phyloP scores from a whole-genome alignment of 1,284 basidiomycete genomes.

The Apiotrichum veenhuisii region DNA sequence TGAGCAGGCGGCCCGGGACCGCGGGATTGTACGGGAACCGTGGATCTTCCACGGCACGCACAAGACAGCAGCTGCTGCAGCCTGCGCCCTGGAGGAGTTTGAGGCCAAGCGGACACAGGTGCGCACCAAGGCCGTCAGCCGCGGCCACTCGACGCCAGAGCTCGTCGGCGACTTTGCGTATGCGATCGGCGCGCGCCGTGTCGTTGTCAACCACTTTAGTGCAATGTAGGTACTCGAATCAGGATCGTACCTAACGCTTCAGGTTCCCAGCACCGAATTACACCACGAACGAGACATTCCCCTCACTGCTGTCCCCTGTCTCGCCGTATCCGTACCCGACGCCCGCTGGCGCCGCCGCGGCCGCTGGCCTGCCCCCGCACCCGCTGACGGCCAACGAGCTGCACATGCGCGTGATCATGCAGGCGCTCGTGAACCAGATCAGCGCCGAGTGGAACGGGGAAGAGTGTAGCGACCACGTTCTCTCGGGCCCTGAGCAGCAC shows the following conservation, averaged over 20 bases:
- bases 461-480: constrained; percentile 1
- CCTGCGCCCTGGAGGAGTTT: constrained; percentile 52
- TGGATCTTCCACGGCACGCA: constrained; percentile 17
- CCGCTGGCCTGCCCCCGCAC: constrained; percentile 14
- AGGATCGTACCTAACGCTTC: constrained; percentile 2
- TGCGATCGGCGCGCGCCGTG: constrained; percentile 59
- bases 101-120: constrained; percentile 53
- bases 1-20: constrained; percentile 20
- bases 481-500: constrained; percentile 61
- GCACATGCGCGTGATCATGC: constrained; percentile 51
- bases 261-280: constrained; percentile 36
- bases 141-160: constrained; percentile 77
- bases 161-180: constrained; percentile 79
- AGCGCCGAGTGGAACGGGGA: constrained; percentile 40
- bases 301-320: constrained; percentile 52
- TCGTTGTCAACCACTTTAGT: constrained; percentile 81
- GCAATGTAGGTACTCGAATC: constrained; percentile 56
- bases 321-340: constrained; percentile 44
- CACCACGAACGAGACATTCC: constrained; percentile 28
- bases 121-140: constrained; percentile 56
- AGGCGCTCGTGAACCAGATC: constrained; percentile 44
- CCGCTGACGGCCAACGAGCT: constrained; percentile 39
- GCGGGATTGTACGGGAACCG: constrained; percentile 13
- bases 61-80: constrained; percentile 38
- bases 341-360: constrained; percentile 1